These are phyloP conservation scores for Pythium coloratum DNA, from an alignment of 352 stramenopile genomes.

Conservation along the genomic window DNA sequence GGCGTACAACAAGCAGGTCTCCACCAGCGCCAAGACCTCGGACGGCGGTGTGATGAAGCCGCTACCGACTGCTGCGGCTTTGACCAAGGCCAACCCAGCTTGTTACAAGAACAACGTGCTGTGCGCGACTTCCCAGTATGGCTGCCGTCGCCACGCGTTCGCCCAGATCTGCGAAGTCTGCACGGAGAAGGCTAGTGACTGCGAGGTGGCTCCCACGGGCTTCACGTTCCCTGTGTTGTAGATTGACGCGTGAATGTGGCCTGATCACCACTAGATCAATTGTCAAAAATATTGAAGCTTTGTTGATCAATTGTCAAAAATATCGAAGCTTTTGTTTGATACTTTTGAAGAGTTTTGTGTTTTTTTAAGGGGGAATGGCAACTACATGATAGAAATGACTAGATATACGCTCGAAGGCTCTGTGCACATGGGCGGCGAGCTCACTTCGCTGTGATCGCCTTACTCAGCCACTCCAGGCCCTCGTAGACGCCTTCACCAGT, in stretches of 20 bases:
- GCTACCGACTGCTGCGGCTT: slow-evolving; percentile 37
- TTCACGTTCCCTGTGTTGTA: slow-evolving; percentile 22
- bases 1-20: slow-evolving; percentile 41
- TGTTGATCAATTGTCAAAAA: too few species aligned
- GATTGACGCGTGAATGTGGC: not conserved
- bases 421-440: not conserved
- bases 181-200: slow-evolving; percentile 27
- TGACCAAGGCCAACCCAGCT: slow-evolving; percentile 47
- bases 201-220: slow-evolving; percentile 19
- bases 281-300: too few species aligned
- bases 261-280: too few species aligned
- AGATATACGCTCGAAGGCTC: not conserved
- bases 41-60: slow-evolving; percentile 49
- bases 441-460: slow-evolving; percentile 13
- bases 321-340: too few species aligned
- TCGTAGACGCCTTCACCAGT: slow-evolving; percentile 21
- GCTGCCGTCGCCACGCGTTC: slow-evolving; percentile 54
- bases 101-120: slow-evolving; percentile 61
- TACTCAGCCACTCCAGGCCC: slow-evolving; percentile 22
- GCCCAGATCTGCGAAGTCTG: slow-evolving; percentile 68
- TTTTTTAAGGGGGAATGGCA: too few species aligned
- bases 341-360: too few species aligned
- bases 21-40: slow-evolving; percentile 27
- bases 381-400: not conserved
- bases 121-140: slow-evolving; percentile 42